Conservation (phyloP, 805 yeast species). For the Yamadazyma endophytica region DNA sequence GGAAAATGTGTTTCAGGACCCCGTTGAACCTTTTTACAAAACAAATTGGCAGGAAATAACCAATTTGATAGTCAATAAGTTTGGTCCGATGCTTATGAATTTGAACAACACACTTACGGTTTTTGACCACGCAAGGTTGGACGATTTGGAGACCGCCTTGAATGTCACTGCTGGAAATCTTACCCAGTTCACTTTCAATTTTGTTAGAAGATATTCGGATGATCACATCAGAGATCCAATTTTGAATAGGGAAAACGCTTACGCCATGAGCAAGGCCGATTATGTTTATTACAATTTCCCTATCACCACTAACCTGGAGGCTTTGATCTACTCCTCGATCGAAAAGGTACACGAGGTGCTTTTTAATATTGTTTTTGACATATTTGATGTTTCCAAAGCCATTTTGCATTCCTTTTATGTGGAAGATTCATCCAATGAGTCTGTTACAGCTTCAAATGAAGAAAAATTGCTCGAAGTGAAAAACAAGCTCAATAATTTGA, state of each 20-base stretch:
- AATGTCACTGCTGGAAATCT: too few relatives aligned
- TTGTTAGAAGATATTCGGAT: conserved; percentile 42
- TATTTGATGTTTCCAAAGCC: conserved; percentile 25
- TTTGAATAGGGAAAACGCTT: conserved; percentile 18
- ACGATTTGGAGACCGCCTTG: conserved; percentile 22
- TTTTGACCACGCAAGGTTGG: conserved; percentile 1
- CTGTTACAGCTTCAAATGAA: too few relatives aligned
- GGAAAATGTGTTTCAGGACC: conserved; percentile 19
- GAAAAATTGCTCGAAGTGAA: too few relatives aligned
- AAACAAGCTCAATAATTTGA: conserved; percentile 9
- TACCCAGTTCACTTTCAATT: conserved; percentile 39
- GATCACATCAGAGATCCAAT: conserved; percentile 11
- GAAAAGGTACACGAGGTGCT: conserved; percentile 37
- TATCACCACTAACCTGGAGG: conserved; percentile 37
- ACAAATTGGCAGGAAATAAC: conserved; percentile 53
- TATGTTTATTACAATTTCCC: conserved; percentile 42
- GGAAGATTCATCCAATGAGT: conserved; percentile 2
- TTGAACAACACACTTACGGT: conserved; percentile 34
- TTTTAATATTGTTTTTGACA: conserved; percentile 29
- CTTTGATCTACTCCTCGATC: conserved; percentile 47
- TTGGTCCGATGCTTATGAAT: conserved; percentile 44
- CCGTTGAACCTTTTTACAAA: conserved; percentile 30
- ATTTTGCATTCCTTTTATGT: conserved; percentile 18
- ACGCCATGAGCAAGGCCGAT: conserved; percentile 38
- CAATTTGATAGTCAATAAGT: conserved; percentile 45